Evolutionary conservation across 257 asterid genomes (phyloP).

Genomic region (Echites panduratus): DNA sequence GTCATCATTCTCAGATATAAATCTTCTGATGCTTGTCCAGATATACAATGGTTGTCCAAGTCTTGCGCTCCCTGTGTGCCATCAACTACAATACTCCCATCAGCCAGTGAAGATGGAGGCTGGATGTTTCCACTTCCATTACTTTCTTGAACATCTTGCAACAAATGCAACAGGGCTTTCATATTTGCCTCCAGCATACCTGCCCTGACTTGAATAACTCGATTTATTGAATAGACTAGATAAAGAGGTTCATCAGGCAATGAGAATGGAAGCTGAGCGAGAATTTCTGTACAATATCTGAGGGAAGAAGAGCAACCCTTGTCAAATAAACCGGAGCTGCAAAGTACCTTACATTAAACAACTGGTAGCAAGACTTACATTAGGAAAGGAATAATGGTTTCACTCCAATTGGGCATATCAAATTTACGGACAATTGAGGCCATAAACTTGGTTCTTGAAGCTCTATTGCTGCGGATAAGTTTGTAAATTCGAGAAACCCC

Average conservation of each 20-base stretch:
- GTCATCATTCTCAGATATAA: slow-evolving; percentile 29
- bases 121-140: slow-evolving; percentile 43
- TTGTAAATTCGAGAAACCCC: slow-evolving; percentile 97
- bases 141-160: slow-evolving; percentile 39
- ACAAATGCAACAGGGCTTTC: slow-evolving; percentile 61
- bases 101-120: slow-evolving; percentile 25
- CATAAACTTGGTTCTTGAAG: slow-evolving; percentile 88
- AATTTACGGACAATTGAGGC: slow-evolving; percentile 86
- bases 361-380: slow-evolving; percentile 41
- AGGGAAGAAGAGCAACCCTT: slow-evolving; percentile 14
- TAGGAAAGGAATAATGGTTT: slow-evolving; percentile 58
- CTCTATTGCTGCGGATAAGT: slow-evolving; percentile 90
- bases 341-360: not conserved
- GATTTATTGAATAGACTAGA: slow-evolving; percentile 77
- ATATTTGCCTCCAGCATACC: slow-evolving; percentile 82
- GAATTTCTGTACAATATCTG: slow-evolving; percentile 95
- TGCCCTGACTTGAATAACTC: slow-evolving; percentile 87
- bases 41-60: slow-evolving; percentile 29
- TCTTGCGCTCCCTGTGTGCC: slow-evolving; percentile 33
- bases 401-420: slow-evolving; percentile 69
- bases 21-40: slow-evolving; percentile 32
- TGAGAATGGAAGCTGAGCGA: slow-evolving; percentile 83
- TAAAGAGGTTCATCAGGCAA: slow-evolving; percentile 95
- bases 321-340: not conserved
- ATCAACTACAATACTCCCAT: slow-evolving; percentile 14